Conservation (phyloP, 495 filamentous ascomycete genomes). For the Penicillium manginii region DNA sequence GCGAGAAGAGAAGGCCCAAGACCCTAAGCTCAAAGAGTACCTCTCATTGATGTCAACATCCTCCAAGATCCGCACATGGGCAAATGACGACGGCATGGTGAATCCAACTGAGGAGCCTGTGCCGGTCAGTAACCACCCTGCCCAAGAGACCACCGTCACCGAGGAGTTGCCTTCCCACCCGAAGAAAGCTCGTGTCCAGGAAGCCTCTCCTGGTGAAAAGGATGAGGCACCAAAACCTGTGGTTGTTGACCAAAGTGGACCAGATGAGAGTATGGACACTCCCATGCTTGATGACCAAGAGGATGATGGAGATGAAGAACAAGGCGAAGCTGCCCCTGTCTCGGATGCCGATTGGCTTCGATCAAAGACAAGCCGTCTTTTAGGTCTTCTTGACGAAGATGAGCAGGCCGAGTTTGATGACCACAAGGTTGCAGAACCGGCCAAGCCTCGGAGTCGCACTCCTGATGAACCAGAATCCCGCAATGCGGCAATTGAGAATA, state of each 20-base stretch:
- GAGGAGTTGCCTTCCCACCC: slow-evolving; percentile 47
- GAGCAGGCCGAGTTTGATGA: slow-evolving; percentile 44
- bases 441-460: slow-evolving; percentile 11
- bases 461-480: slow-evolving; percentile 35
- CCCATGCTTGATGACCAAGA: slow-evolving; percentile 12
- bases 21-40: slow-evolving; percentile 85
- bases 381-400: slow-evolving; percentile 80
- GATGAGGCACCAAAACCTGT: slow-evolving; percentile 29
- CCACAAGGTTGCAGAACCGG: slow-evolving; percentile 22
- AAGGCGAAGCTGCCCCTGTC: slow-evolving; percentile 30
- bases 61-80: slow-evolving; percentile 69
- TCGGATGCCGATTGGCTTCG: slow-evolving; percentile 90
- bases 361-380: slow-evolving; percentile 85
- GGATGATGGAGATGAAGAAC: slow-evolving; percentile 22
- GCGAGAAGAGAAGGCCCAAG: slow-evolving; percentile 54
- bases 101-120: slow-evolving; percentile 29
- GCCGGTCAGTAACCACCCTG: slow-evolving; percentile 26
- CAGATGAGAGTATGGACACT: slow-evolving; percentile 23
- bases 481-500: slow-evolving; percentile 25
- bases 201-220: slow-evolving; percentile 9
- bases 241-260: slow-evolving; percentile 27
- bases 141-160: slow-evolving; percentile 28
- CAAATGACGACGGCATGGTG: slow-evolving; percentile 57
- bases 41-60: slow-evolving; percentile 77
- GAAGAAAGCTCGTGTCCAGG: slow-evolving; percentile 45